Evolutionary conservation across 345 rosid genomes (phyloP), one percentile per base, ranked within the genome.

Genomic region (Gossypium bickii): DNA sequence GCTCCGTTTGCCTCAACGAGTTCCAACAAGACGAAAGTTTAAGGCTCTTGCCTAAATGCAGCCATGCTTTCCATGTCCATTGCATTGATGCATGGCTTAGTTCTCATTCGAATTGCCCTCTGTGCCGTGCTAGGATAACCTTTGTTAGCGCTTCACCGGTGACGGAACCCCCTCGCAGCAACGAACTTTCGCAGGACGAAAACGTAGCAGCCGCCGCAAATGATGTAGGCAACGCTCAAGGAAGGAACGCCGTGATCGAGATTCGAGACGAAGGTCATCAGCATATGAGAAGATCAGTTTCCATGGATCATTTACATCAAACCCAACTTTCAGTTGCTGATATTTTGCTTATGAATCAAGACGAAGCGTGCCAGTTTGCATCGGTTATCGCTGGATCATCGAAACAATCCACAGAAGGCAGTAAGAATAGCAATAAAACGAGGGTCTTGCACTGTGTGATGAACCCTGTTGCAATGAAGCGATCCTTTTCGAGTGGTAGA

Each of bases 41-140:
- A 34, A 89, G 97, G 87, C 84, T 95, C 41, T 81, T 93, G 83
- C 99, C 99, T 12, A 95, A 85, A 72, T 93, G 99, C 58, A 84
- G 85, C 70, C 99, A 95, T 77, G 89, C 84, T 75, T 93, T 93
- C 71, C 99, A 93, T 68, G 87, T 95, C 5, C 82, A 79, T n/a
- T 95, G 99, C 80, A 91, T 95, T 47, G 99, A 95, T 82, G 83
- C 88, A 8, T 95, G 99, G 97, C 98, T 95, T 9, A 82, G 73
- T 61, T 87, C 94, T 77, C 98, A 95, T 77, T 85, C 96, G 1
- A 93, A 86, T 66, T 95, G 98, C 81, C 99, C 99, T 0, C 64
- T 95, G 68, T 93, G 98, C 66, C 96, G 98, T 1, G 88, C 93
- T 12, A 85, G 87, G 51, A 80, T 95, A 24, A 60, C 81, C 43